Percentiles rank a stretch among this genome's conserved stretches.
phyloP scores from a whole-genome alignment of 164 flowering plant species.

The Houttuynia cordata region DNA sequence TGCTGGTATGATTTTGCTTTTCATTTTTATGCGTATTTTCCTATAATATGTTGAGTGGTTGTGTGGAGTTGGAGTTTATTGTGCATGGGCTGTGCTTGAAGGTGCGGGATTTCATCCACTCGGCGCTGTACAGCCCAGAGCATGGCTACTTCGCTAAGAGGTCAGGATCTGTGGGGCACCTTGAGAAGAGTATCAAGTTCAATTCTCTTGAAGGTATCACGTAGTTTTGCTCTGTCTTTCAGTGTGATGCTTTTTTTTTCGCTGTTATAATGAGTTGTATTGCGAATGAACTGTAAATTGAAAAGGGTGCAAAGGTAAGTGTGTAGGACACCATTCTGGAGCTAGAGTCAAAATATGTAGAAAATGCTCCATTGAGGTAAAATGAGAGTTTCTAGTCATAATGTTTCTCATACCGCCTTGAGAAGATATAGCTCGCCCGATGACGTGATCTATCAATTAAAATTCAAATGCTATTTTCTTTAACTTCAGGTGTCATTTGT shows the following conservation, averaged over 20 bases:
- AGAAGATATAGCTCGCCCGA: too few relatives aligned
- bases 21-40: background rate
- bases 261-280: background rate
- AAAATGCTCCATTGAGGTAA: too few relatives aligned
- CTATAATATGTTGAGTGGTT: background rate
- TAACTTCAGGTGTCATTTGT: too few relatives aligned
- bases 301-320: background rate
- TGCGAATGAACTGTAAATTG: background rate
- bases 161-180: slow-evolving; percentile 72
- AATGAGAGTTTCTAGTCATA: too few relatives aligned
- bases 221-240: too few relatives aligned
- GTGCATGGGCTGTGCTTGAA: slow-evolving; percentile 9
- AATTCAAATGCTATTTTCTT: too few relatives aligned
- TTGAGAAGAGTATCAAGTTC: slow-evolving; percentile 66
- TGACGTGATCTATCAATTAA: too few relatives aligned
- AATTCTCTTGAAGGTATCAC: slow-evolving; percentile 60
- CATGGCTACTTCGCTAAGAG: slow-evolving; percentile 84
- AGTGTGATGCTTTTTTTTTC: background rate
- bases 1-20: slow-evolving; percentile 34
- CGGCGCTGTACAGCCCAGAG: slow-evolving; percentile 64
- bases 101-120: slow-evolving; percentile 86
- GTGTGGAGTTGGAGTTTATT: background rate
- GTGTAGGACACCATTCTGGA: too few relatives aligned
- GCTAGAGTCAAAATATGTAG: too few relatives aligned
- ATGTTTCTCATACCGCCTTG: too few relatives aligned